Evolutionary conservation across 2,329 filamentous ascomycete genomes (phyloP).

Genomic region (Pyricularia grisea): DNA sequence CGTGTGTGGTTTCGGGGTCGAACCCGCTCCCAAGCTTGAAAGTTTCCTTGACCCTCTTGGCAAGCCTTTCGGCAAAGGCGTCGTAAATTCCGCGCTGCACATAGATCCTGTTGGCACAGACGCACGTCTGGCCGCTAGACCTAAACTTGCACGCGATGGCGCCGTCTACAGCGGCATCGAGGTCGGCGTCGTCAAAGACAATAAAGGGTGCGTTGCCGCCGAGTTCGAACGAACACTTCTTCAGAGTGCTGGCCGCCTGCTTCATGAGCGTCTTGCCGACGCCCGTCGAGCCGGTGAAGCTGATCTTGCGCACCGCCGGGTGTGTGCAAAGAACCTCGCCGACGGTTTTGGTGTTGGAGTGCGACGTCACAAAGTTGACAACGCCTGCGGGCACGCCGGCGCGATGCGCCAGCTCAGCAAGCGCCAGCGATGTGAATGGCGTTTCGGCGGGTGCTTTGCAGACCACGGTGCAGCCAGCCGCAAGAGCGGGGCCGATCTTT

Average conservation of each 20-base stretch:
- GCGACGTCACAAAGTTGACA: conserved; percentile 76
- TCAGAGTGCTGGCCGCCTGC: conserved; percentile 74
- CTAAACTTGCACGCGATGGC: conserved; percentile 88
- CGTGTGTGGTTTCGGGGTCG: conserved; percentile 62
- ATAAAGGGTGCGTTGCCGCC: conserved; percentile 95
- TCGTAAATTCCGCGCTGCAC: conserved; percentile 74
- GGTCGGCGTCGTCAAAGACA: conserved; percentile 89
- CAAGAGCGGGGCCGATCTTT: conserved; percentile 66
- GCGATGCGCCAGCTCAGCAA: conserved; percentile 77
- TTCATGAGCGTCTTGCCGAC: conserved; percentile 76
- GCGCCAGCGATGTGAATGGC: conserved; percentile 78
- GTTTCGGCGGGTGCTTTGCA: conserved; percentile 89
- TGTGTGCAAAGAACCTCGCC: conserved; percentile 70
- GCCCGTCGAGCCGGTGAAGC: conserved; percentile 75
- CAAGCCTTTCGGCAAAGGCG: conserved; percentile 58
- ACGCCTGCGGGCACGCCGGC: conserved; percentile 88
- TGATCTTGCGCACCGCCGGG: conserved; percentile 75
- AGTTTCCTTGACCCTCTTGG: conserved; percentile 55
- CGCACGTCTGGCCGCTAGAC: conserved; percentile 90
- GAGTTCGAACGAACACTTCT: conserved; percentile 78
- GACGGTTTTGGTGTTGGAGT: conserved; percentile 70
- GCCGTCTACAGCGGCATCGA: conserved; percentile 75
- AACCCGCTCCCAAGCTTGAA: conserved; percentile 75
- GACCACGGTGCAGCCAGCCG: conserved; percentile 92
- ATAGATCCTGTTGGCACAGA: conserved; percentile 78